Base-by-base conservation (phyloP, 2,329 filamentous ascomycete genomes). In the Fusarium nelsonii region DNA sequence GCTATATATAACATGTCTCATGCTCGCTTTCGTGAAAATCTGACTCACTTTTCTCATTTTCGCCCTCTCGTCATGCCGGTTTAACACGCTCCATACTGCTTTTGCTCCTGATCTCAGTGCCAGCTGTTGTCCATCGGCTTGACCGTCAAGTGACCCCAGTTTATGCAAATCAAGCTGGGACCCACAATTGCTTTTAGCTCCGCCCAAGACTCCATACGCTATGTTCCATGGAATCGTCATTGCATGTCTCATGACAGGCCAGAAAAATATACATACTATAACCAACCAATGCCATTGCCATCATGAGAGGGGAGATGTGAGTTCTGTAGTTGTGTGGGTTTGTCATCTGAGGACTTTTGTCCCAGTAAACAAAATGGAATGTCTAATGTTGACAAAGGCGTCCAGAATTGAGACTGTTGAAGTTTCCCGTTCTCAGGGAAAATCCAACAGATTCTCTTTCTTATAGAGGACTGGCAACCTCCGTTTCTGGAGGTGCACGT, bases 191-290 rank as follows among this genome's bases (percentile, higher is more conserved):
- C 63, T 59, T 73, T 65, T 74, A 61, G 44, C 60, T 55, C 68
- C 61, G 52, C 58, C 63, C 53, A 55, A 58, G 60, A 72, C 66
- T 67, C 72, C 70, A 67, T 72, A 58, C 62, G 63, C 61, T 72
- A 48, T 73, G 61, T 43, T 69, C 74, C 72, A 71, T 68, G 58
- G 69, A 62, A 62, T 70, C 62, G 55, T 74, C 64, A 68, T 70
- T 67, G 50, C 58, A 54, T 69, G 45, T 58, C 52, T 68, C 54
- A 56, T 56, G 54, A 53, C 49, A 60, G 46, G 51, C 55, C 58
- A 66, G n/a, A 23, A 23, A 23, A 65, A 66, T 44, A 28, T 30
- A 50, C 26, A 65, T 58, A 63, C 44, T 68, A 54, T 50, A 53
- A 44, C 54, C 28, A 50, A 53, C 44, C 51, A 44, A 59, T 63